Conservation (phyloP, 768 basidiomycete genomes). For the Zangia roseola region DNA sequence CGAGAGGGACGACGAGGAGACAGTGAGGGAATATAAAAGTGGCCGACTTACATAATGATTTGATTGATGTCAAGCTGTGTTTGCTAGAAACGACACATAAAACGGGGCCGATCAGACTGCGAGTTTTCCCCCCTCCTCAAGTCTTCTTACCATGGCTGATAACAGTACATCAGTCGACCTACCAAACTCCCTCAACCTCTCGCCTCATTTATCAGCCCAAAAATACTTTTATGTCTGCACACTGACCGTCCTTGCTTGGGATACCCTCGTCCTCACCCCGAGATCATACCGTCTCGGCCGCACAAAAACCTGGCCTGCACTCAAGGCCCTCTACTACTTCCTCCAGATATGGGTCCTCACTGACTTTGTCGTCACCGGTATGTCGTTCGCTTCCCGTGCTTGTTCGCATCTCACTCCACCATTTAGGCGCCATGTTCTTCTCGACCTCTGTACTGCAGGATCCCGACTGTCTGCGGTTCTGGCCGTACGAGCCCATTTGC, state of each 20-base stretch:
- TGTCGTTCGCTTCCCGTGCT: conserved; percentile 14
- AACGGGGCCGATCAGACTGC: not conserved
- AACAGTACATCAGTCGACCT: conserved; percentile 25
- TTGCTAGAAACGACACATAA: conserved; percentile 21
- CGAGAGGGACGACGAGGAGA: not conserved
- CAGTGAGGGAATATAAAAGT: not conserved
- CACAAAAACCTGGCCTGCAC: conserved; percentile 64
- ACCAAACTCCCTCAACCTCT: conserved; percentile 68
- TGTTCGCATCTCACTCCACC: conserved; percentile 2
- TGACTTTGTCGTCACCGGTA: conserved; percentile 77
- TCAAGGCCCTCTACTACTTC: conserved; percentile 77
- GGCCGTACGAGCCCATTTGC: conserved; percentile 83
- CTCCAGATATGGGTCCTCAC: conserved; percentile 74
- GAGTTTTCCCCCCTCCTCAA: not conserved
- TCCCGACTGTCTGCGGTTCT: conserved; percentile 63
- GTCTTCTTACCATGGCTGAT: conserved; percentile 16
- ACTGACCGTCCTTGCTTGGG: conserved; percentile 87
- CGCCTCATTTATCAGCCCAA: conserved; percentile 78
- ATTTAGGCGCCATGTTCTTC: conserved; percentile 77
- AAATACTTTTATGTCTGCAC: conserved; percentile 91
- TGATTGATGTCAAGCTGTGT: conserved; percentile 17
- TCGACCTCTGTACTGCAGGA: conserved; percentile 63
- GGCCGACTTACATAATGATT: conserved; percentile 18
- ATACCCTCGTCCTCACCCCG: conserved; percentile 81
- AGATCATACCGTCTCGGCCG: conserved; percentile 72